Evolutionary conservation across 306 rosid genomes (phyloP), one percentile per base, ranked within the genome.

Genomic region (Cicer chorassanicum): DNA sequence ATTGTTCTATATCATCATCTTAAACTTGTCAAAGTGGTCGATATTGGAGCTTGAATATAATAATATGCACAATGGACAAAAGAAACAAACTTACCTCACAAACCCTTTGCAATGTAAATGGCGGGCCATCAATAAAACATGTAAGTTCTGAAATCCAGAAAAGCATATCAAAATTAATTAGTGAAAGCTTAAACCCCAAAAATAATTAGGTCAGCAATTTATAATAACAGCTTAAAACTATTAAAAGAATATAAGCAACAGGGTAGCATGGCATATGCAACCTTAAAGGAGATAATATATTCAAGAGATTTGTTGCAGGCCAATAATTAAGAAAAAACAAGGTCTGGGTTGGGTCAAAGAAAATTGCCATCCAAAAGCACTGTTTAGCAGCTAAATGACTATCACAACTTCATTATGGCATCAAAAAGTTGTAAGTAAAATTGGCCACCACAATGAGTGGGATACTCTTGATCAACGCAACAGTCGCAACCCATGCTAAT

Each of bases 61-160:
- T 42, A 69, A 34, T 29, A 29, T 41, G 63, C 71, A 43, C 18
- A 38, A 41, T 29, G 6, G 63, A 74, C 42, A 54, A 61, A 74
- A 67, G 60, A 61, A 59, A 29, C 43, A 50, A 36, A 68, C 41
- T 68, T 82, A 93, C 98, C 95, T 94, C 98, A 62, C 96, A 88
- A 56, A 94, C 83, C 88, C 98, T 88, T 74, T 94, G 98, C 87
- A 94, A 85, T 2, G 98, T 94, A 82, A 94, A 94, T 15, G 96
- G 98, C 53, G 98, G 98, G 67, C 98, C 98, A 72, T 88, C 90
- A n/a, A 75, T 73, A 85, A 94, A 94, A 80, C 82, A 82, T 55
- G 77, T 63, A 78, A 91, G 89, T 44, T 85, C 98, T 91, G 96
- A 82, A 87, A 77, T 43, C 50, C 66, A 85, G 59, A 85, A 77